These are phyloP conservation scores for Borealophlyctis nickersoniae DNA, from an alignment of 192 early-diverging fungal species.

Conservation along the genomic window DNA sequence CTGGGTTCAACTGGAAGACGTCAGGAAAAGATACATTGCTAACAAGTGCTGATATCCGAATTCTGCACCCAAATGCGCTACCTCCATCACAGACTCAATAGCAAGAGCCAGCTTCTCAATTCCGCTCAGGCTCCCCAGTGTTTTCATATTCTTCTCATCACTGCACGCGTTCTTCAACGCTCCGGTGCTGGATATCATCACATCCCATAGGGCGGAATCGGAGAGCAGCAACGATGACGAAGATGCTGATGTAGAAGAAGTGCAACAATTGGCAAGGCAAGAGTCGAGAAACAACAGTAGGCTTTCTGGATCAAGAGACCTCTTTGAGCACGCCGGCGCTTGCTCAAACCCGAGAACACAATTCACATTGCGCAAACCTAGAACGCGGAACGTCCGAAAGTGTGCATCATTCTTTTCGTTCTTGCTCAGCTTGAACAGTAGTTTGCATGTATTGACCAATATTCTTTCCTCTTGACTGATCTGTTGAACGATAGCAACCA, in stretches of 20 bases:
- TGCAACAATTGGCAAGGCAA: too few species aligned
- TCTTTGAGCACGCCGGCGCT: too few species aligned
- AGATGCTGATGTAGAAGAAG: too few species aligned
- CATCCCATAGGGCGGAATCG: too few species aligned
- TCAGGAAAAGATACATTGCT: too few species aligned
- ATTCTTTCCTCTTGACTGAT: slow-evolving; percentile 32
- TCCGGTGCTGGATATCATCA: slow-evolving; percentile 16
- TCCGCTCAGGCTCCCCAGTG: neutral
- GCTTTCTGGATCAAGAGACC: too few species aligned
- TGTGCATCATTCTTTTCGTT: slow-evolving; percentile 30
- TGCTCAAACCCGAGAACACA: too few species aligned
- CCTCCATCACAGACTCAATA: too few species aligned
- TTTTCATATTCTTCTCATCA: neutral
- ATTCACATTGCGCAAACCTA: too few species aligned
- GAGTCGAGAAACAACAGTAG: too few species aligned
- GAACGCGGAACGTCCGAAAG: slow-evolving; percentile 17
- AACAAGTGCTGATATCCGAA: slow-evolving; percentile 1
- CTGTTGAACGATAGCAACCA: slow-evolving; percentile 13
- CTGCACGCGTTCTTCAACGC: slow-evolving; percentile 24
- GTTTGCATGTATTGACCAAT: slow-evolving; percentile 31
- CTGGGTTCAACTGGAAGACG: neutral
- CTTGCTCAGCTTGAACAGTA: slow-evolving; percentile 42
- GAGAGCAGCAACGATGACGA: too few species aligned
- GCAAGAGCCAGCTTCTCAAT: too few species aligned
- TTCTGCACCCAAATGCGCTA: neutral